Base-by-base conservation (phyloP, 2,329 filamentous ascomycete species). In the Botrytis galanthina region DNA sequence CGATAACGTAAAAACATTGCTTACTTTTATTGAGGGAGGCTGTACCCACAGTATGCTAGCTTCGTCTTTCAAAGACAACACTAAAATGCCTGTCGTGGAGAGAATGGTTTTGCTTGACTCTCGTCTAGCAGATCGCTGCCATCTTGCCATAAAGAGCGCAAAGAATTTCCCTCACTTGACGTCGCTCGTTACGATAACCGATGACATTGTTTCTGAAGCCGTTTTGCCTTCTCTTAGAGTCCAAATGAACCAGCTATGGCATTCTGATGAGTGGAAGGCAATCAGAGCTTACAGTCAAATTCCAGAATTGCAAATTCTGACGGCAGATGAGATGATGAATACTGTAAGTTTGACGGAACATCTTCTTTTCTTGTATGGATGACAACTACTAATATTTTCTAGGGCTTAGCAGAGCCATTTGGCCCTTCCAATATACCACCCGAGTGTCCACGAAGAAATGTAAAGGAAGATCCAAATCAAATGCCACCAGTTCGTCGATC, bases 21-120 rank as follows among this genome's bases (percentile, higher is more conserved):
- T 5, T 26, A 3, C 1, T 4, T 66, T 66, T 48, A 12, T 4
- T 32, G 22, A 8, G 10, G 42, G 42, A 22, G 42, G 62, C 16
- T 29, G 29, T 1, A 1, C 14, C 26, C 1, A 2, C 22, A 1
- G 1, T 1, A 10, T 9, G 0, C 9, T 6, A 16, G 6, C 1
- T 35, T 20, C 12, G 29, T 20, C 16, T 12, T 26, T 64, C 1
- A 20, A 2, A 9, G 26, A 48, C 12, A 35, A 12, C 20, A 16
- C 32, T 35, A 26, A 16, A 16, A 66, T 66, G 10, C 62, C 42
- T 48, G 20, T 48, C 8, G 62, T 66, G 62, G 62, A 66, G 12
- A 48, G 62, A 35, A 5, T 48, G 3, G 29, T n/a, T 10, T 9
- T 66, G 22, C 29, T 18, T 29, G 29, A 1, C 0, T 18, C 42